These are phyloP conservation scores for Andrographis paniculata DNA, from an alignment of 305 asterid species.

Conservation along the genomic window DNA sequence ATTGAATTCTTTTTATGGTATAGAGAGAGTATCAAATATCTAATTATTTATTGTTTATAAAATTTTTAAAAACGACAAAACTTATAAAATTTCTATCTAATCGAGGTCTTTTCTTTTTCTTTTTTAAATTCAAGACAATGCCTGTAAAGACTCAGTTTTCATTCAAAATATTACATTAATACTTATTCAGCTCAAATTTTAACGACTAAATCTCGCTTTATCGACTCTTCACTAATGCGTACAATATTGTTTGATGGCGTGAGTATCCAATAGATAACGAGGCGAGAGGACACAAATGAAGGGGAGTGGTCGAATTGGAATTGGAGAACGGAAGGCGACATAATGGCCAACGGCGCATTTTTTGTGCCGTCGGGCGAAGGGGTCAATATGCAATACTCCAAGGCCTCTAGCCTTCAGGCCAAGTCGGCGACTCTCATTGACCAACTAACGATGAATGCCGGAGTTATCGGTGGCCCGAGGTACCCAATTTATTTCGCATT, in stretches of 20 bases:
- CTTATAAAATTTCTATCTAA: no score
- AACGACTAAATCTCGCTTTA: background rate
- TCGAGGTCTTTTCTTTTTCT: no score
- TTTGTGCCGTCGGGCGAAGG: slow-evolving; percentile 53
- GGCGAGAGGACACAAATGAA: slow-evolving; percentile 37
- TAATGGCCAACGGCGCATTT: slow-evolving; percentile 48
- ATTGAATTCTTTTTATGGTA: no score
- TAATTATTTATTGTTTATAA: no score
- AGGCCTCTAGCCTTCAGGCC: slow-evolving; percentile 50
- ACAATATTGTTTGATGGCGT: no score
- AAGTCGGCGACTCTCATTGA: slow-evolving; percentile 31
- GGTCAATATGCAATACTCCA: slow-evolving; percentile 31
- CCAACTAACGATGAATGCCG: slow-evolving; percentile 47
- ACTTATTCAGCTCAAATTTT: background rate
- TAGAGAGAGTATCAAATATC: no score
- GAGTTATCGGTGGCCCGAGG: slow-evolving; percentile 56
- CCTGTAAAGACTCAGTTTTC: no score
- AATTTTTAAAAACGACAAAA: no score
- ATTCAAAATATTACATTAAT: no score
- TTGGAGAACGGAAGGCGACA: slow-evolving; percentile 56
- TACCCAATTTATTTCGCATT: no score
- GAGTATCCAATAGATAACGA: slow-evolving; percentile 48
- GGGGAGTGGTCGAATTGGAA: slow-evolving; percentile 46
- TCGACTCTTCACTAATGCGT: background rate
- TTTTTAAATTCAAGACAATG: no score